Base-by-base conservation (phyloP, 148 eudicot genomes). In the Hydrangea macrophylla region DNA sequence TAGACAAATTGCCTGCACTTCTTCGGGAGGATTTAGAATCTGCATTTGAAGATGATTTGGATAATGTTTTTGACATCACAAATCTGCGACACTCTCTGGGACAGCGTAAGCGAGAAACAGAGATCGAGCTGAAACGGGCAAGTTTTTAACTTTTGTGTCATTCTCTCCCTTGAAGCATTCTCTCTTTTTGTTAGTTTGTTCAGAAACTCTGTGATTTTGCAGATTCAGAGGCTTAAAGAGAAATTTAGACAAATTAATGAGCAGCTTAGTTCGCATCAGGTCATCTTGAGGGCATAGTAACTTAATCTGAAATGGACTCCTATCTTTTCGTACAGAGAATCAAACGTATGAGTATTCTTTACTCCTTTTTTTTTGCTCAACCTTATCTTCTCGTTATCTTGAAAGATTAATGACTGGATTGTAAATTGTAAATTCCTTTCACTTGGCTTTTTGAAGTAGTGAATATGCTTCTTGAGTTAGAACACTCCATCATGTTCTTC, bases 1-100 rank as follows among this genome's bases (percentile, higher is more conserved):
- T 90, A 7, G 98, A 93, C 85, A 88, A 93, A 86, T 75, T 93
- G 73, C 98, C 96, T 58, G 90, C 93, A 72, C 90, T 88, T 51
- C 85, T 93, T 15, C 85, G 96, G 5, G 89, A 90, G 76, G 96
- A 90, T 71, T 76, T 90, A 63, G 95, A 91, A 66, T 86, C 81
- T 48, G 84, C 87, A 45, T 88, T 90, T 57, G 92, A 86, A 66
- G 87, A 88, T 75, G 81, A 90, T 72, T 68, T 85, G 45, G 96
- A 93, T 65, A 82, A 66, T 79, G 80, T 90, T 15, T 93, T 93
- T 64, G 90, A 93, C 67, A 78, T 90, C 26, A 81, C 83, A 60
- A 81, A 77, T 73, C 44, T 93, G 77, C 87, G 80, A 48, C 83
- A 80, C 70, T 88, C 92, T 17, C 45, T 90, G 65, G 88, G 83